Evolutionary conservation across 2,329 filamentous ascomycete genomes (phyloP).

Genomic region (Cordyceps militaris): DNA sequence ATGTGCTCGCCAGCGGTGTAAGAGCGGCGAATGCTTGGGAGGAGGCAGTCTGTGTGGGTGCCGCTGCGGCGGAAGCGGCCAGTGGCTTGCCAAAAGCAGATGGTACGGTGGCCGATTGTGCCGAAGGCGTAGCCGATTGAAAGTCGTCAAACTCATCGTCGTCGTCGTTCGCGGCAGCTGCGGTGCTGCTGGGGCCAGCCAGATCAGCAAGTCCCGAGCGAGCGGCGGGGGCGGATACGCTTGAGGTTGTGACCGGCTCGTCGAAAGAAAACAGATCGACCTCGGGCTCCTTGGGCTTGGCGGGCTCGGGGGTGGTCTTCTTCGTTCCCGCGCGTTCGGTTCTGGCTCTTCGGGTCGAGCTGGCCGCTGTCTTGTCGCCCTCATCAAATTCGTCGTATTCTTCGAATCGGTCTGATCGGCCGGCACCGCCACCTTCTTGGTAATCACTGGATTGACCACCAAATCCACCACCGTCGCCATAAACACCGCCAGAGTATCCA

Average conservation of each 20-base stretch:
- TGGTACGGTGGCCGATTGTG: constrained; percentile 50
- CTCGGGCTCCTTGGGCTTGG: constrained; percentile 82
- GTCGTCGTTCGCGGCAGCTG: constrained; percentile 46
- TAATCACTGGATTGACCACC: constrained; percentile 71
- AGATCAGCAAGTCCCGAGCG: constrained; percentile 42
- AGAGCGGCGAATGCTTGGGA: constrained; percentile 71
- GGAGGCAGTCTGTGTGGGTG: constrained; percentile 56
- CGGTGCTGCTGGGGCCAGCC: constrained; percentile 19
- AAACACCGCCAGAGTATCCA: constrained; percentile 66
- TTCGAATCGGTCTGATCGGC: constrained; percentile 72
- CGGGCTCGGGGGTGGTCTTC: constrained; percentile 46
- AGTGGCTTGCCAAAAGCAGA: constrained; percentile 80
- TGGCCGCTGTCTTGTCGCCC: constrained; percentile 45
- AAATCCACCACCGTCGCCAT: constrained; percentile 93
- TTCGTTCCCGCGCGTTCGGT: constrained; percentile 30
- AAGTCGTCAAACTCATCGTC: constrained; percentile 98
- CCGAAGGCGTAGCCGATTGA: constrained; percentile 65
- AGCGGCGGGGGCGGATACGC: constrained; percentile 39
- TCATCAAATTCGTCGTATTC: constrained; percentile 98
- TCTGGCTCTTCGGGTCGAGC: constrained; percentile 28
- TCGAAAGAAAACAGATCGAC: constrained; percentile 91
- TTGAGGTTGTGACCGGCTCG: constrained; percentile 51
- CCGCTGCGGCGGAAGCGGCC: constrained; percentile 49
- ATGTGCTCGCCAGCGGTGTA: constrained; percentile 60
- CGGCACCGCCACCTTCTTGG: constrained; percentile 48